Evolutionary conservation across 2,329 filamentous ascomycete genomes (phyloP).

Genomic region (Aspergillus fischeri): DNA sequence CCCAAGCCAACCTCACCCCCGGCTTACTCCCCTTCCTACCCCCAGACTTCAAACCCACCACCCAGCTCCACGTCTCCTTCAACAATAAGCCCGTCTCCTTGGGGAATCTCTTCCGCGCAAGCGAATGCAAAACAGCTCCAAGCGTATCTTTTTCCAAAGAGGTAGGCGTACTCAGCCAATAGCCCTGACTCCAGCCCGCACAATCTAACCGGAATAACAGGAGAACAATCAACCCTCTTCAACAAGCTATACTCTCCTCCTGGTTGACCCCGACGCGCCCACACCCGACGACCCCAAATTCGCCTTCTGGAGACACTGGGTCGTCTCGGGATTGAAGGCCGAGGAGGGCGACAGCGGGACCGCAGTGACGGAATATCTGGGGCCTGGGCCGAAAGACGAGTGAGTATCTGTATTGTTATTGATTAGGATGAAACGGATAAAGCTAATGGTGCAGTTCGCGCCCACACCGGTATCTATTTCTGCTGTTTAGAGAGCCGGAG

Average conservation of each 20-base stretch:
- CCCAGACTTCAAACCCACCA: constrained; percentile 5
- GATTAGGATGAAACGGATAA: rapidly evolving
- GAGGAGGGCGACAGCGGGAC: not conserved
- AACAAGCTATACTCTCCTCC: constrained; percentile 9
- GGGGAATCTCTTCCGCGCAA: constrained; percentile 12
- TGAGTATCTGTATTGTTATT: not conserved
- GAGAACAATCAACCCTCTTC: not conserved
- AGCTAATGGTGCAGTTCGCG: constrained; percentile 5
- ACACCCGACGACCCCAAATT: constrained; percentile 16
- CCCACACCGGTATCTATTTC: constrained; percentile 13
- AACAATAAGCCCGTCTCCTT: constrained; percentile 2
- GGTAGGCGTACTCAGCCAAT: not conserved
- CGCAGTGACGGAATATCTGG: constrained; percentile 13
- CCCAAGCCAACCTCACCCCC: not conserved
- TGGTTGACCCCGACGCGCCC: constrained; percentile 13
- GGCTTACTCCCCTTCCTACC: constrained; percentile 7
- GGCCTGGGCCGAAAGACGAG: constrained; percentile 17
- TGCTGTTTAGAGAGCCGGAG: constrained; percentile 12
- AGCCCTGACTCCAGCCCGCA: not conserved
- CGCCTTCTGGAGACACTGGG: constrained; percentile 17
- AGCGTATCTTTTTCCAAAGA: constrained; percentile 4
- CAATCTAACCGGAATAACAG: not conserved
- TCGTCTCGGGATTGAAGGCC: constrained; percentile 8
- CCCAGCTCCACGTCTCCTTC: constrained; percentile 4
- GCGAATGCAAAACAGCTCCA: constrained; percentile 11